Evolutionary conservation across 2,329 filamentous ascomycete species (phyloP).

Genomic region (Pyrenophora seminiperda): DNA sequence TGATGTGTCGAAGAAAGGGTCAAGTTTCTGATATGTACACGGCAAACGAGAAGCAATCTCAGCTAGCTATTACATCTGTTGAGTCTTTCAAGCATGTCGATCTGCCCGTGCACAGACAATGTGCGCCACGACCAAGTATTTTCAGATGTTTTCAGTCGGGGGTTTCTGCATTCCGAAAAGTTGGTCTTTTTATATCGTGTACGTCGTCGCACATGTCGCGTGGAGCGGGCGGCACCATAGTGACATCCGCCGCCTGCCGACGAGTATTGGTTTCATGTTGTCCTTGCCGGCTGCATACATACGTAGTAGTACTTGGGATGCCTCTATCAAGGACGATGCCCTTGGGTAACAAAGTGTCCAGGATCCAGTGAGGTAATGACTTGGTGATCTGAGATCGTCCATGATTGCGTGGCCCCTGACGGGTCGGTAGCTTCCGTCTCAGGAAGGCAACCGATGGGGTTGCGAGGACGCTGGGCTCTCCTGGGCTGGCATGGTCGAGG

Average conservation of each 20-base stretch:
- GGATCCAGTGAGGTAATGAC: slow-evolving; percentile 27
- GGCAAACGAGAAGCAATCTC: slow-evolving; percentile 22
- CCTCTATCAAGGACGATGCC: neutral
- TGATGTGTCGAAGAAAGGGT: slow-evolving; percentile 21
- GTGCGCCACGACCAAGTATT: too few species aligned
- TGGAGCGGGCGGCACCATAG: slow-evolving; percentile 12
- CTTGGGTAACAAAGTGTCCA: slow-evolving; percentile 5
- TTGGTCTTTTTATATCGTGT: slow-evolving; percentile 12
- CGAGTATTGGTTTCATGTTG: slow-evolving; percentile 30
- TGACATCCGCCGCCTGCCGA: slow-evolving; percentile 16
- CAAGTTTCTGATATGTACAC: slow-evolving; percentile 18
- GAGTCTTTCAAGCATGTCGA: slow-evolving; percentile 19
- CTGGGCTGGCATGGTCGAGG: slow-evolving; percentile 4
- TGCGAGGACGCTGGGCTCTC: slow-evolving; percentile 10
- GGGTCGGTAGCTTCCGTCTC: slow-evolving; percentile 32
- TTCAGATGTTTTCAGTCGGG: neutral
- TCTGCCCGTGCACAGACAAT: slow-evolving; percentile 25
- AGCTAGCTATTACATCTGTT: slow-evolving; percentile 20
- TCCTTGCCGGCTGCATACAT: slow-evolving; percentile 15
- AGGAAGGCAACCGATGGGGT: slow-evolving; percentile 29
- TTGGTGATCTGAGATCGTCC: slow-evolving; percentile 15
- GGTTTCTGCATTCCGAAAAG: slow-evolving; percentile 2
- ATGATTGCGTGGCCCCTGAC: slow-evolving; percentile 32
- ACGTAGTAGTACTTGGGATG: too few species aligned
- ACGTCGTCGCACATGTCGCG: slow-evolving; percentile 22